phyloP scores from a whole-genome alignment of 2,329 filamentous ascomycete species.

The Coniella vitis region DNA sequence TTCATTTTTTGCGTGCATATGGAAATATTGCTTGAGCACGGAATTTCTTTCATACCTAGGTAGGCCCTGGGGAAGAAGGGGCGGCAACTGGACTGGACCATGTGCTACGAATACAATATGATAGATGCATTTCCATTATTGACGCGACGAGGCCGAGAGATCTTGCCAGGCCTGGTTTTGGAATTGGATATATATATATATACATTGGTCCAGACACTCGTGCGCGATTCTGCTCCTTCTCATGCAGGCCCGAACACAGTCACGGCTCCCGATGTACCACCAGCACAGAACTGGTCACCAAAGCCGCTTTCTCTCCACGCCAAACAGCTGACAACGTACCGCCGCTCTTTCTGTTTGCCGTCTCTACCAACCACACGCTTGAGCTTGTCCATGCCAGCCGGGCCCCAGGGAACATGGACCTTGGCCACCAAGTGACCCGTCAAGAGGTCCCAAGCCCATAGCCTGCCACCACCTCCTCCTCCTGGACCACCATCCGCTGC shows the following conservation, averaged over 20 bases:
- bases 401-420: conserved; percentile 53
- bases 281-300: conserved; percentile 59
- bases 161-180: too few species aligned
- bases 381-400: conserved; percentile 37
- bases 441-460: conserved; percentile 81
- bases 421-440: conserved; percentile 61
- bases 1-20: neutral
- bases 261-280: conserved; percentile 58
- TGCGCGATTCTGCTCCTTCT: too few species aligned
- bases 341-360: conserved; percentile 52
- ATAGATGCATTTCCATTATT: too few species aligned
- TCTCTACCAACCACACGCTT: conserved; percentile 52
- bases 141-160: too few species aligned
- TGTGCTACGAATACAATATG: too few species aligned
- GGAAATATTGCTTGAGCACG: neutral
- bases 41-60: neutral
- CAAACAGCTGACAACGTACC: conserved; percentile 55
- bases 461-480: conserved; percentile 41
- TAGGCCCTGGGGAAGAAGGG: neutral
- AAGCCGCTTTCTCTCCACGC: conserved; percentile 57
- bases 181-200: neutral
- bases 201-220: neutral
- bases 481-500: conserved; percentile 21
- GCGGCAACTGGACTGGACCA: too few species aligned
- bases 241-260: conserved; percentile 47